Evolutionary conservation across 768 basidiomycete genomes (phyloP).

Genomic region (Rickenella mellea): DNA sequence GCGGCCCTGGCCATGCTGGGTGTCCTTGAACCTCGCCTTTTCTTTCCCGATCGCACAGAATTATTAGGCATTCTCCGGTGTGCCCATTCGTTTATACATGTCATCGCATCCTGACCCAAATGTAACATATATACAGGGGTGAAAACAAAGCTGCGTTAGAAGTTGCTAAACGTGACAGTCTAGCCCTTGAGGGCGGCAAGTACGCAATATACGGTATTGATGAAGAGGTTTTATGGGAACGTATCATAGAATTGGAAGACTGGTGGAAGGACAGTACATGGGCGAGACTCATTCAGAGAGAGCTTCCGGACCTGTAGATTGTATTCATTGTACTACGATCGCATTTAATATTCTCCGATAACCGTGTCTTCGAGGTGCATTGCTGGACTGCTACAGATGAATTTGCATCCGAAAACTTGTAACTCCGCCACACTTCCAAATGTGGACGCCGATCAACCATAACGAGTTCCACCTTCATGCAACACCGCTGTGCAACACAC

Average conservation of each 20-base stretch:
- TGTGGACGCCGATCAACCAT: too few relatives aligned
- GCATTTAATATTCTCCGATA: too few relatives aligned
- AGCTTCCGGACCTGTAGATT: slow-evolving; percentile 61
- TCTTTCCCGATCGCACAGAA: slow-evolving; percentile 79
- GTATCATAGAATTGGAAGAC: slow-evolving; percentile 73
- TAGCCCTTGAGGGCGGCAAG: slow-evolving; percentile 54
- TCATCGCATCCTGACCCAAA: slow-evolving; percentile 3
- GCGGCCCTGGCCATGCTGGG: slow-evolving; percentile 75
- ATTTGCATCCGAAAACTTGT: too few relatives aligned
- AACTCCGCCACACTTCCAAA: too few relatives aligned
- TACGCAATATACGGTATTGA: slow-evolving; percentile 84
- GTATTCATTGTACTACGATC: too few relatives aligned
- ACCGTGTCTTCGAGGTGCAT: too few relatives aligned
- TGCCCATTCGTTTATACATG: slow-evolving; percentile 14
- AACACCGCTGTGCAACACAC: too few relatives aligned
- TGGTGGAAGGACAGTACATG: slow-evolving; percentile 94
- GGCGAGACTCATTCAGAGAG: slow-evolving; percentile 71
- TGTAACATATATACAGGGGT: slow-evolving; percentile 37
- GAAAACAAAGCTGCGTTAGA: slow-evolving; percentile 78
- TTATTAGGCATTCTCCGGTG: slow-evolving; percentile 72
- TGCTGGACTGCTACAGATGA: too few relatives aligned
- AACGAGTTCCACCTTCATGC: too few relatives aligned
- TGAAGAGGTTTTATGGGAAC: slow-evolving; percentile 80
- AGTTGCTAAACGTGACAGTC: slow-evolving; percentile 67
- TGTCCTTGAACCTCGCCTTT: slow-evolving; percentile 75